Evolutionary conservation across 768 basidiomycete genomes (phyloP), one percentile per base, ranked within the genome.

Genomic region (Coprinellus aureogranulatus): DNA sequence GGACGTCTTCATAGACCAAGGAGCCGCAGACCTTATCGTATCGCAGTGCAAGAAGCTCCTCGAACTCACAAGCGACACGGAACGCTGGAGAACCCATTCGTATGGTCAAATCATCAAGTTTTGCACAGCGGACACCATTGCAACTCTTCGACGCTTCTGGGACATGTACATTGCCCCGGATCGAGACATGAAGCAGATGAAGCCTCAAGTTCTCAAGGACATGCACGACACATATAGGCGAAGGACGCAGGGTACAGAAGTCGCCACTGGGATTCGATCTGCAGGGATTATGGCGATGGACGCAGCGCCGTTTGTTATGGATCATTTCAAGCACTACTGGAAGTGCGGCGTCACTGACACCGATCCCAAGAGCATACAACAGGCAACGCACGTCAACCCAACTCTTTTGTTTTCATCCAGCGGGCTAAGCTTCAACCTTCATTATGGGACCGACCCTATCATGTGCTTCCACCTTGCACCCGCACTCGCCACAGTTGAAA

Each of bases 361-460:
- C 8, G 52, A 53, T 23, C 42, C n/a, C 16, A 53, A 53, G n/a
- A 30, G 27, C 28, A 50, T 58, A 9, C n/a, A 41, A 3, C 42
- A 46, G 37, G 55, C 62, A 3, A 75, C 63, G 2, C 57, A 72
- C 23, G 44, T 75, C 27, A 83, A 83, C 59, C 82, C 81, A 2
- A 79, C 78, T 0, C 81, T 81, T 47, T 71, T 73, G 0, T 80
- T 77, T 60, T 75, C 75, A 2, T 61, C 68, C 10, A 67, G 62
- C 12, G 79, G 78, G 9, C 65, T 70, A 59, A 70, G 64, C 2
- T 80, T 70, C 58, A 61, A 67, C 10, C 70, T 81, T 1, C 78
- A 82, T 53, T 77, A 81, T 57, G 79, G 73, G 8, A 75, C 75
- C 3, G 72, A 79, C 57, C 81, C 78, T 4, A 57, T 78, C 4